Evolutionary conservation across 2,329 filamentous ascomycete species (phyloP).

Genomic region (Fusarium sambucinum): DNA sequence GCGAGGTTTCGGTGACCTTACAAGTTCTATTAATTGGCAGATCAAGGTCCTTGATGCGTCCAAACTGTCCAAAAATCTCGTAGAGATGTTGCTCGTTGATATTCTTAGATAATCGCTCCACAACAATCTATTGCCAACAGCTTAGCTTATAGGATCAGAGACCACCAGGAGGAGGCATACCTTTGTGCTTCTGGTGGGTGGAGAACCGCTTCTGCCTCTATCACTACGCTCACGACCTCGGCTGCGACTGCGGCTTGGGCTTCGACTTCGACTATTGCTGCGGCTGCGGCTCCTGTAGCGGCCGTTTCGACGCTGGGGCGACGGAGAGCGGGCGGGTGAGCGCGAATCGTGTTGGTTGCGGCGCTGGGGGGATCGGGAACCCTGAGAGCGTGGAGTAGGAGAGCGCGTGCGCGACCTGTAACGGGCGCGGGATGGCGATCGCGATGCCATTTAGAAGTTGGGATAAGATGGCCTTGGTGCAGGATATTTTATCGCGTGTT

Average conservation of each 20-base stretch:
- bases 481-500: constrained; percentile 19
- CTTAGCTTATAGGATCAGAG: constrained; percentile 21
- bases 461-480: constrained; percentile 2
- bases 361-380: constrained; percentile 51
- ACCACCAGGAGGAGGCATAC: constrained; percentile 48
- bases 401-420: constrained; percentile 54
- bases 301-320: constrained; percentile 52
- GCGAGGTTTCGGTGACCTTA: constrained; percentile 59
- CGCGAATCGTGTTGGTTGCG: constrained; percentile 52
- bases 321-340: constrained; percentile 51
- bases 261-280: constrained; percentile 46
- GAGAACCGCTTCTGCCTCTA: constrained; percentile 55
- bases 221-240: constrained; percentile 51
- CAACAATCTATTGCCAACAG: constrained; percentile 76
- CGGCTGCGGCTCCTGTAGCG: constrained; percentile 49
- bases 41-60: constrained; percentile 86
- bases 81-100: constrained; percentile 88
- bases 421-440: constrained; percentile 52
- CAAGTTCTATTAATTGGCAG: constrained; percentile 89
- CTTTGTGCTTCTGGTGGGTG: constrained; percentile 64
- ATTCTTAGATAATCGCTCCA: constrained; percentile 96
- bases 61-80: constrained; percentile 93
- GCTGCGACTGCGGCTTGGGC: constrained; percentile 51
- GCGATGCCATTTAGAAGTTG: constrained; percentile 47
- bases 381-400: constrained; percentile 51